Percentiles rank a stretch among this genome's conserved stretches.
Evolutionary conservation across 257 asterid genomes (phyloP).

Genomic region (Solanum raphanifolium): DNA sequence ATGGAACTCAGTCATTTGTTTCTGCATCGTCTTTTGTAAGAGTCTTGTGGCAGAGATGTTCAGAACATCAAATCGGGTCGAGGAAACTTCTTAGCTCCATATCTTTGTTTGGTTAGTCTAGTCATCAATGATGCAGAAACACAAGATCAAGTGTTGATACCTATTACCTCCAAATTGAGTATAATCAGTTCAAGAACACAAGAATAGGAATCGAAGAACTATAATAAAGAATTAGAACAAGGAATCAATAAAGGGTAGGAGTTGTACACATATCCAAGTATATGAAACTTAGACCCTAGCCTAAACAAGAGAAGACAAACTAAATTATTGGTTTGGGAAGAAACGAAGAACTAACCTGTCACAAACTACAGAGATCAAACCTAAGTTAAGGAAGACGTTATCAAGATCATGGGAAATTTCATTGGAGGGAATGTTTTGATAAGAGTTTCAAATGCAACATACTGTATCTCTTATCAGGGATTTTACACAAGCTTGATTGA

Average conservation of each 20-base stretch:
- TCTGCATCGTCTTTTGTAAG: neutral
- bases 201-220: neutral
- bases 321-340: neutral
- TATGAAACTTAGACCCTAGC: neutral
- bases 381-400: neutral
- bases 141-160: neutral
- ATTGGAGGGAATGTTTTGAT: neutral
- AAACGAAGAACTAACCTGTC: neutral
- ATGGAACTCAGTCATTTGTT: neutral
- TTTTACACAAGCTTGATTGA: neutral
- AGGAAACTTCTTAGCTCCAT: neutral
- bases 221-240: neutral
- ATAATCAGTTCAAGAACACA: neutral
- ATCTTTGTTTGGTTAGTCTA: neutral
- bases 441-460: neutral
- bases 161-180: neutral
- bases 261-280: neutral
- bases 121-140: neutral
- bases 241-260: neutral
- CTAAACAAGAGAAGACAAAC: neutral
- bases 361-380: neutral
- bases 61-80: neutral
- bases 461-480: neutral
- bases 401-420: neutral
- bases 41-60: neutral